Conservation (phyloP, 495 filamentous ascomycete genomes). For the Haplographium delicatum region DNA sequence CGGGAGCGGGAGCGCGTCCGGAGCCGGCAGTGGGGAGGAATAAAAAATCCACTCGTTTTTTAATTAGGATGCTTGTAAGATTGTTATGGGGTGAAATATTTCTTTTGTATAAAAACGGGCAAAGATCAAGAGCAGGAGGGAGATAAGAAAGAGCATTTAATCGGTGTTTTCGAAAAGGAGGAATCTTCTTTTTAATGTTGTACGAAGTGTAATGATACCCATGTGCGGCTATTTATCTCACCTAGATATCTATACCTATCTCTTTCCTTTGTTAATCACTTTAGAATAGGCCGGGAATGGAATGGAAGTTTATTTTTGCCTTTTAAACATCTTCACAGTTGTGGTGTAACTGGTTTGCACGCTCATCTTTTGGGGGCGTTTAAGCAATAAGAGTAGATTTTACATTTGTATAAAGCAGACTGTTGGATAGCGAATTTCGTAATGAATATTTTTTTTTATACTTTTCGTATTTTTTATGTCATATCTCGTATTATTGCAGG, state of each 20-base stretch:
- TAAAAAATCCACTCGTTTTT: too few species aligned
- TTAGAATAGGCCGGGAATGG: background rate
- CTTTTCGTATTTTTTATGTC: too few species aligned
- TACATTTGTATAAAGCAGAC: too few species aligned
- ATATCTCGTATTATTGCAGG: too few species aligned
- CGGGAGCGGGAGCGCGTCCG: conserved; percentile 11
- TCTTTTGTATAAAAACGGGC: background rate
- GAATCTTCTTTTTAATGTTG: background rate
- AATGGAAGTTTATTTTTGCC: background rate
- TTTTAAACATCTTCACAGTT: too few species aligned
- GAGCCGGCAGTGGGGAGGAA: conserved; percentile 6
- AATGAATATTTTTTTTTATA: too few species aligned
- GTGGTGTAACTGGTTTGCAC: too few species aligned
- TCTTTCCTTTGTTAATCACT: conserved; percentile 10
- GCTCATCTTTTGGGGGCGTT: too few species aligned
- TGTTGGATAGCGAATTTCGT: too few species aligned
- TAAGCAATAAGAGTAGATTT: too few species aligned
- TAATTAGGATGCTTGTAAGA: background rate
- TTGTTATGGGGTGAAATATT: background rate
- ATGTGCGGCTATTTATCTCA: conserved; percentile 18
- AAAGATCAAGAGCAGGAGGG: background rate
- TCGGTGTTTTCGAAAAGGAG: background rate
- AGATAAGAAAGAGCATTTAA: background rate
- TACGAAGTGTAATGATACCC: conserved; percentile 25
- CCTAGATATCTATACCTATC: conserved; percentile 16